These are phyloP conservation scores for Pseudozyma tsukubaensis DNA, from an alignment of 1,284 basidiomycete genomes.

Conservation along the genomic window DNA sequence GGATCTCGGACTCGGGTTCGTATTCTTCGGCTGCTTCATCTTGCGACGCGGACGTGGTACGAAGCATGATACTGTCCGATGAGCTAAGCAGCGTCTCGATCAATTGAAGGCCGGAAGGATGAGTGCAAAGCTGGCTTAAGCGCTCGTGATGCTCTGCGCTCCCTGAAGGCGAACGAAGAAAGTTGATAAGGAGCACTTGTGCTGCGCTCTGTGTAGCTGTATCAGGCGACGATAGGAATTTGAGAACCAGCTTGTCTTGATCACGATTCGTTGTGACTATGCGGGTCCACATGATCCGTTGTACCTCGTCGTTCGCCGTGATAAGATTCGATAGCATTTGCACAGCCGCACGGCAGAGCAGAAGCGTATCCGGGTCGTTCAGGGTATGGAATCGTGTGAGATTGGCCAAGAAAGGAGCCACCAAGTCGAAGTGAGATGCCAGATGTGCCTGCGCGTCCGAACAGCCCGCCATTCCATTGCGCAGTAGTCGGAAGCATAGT, in stretches of 20 bases:
- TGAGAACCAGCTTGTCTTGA: conserved; percentile 23
- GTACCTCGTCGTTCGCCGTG: conserved; percentile 30
- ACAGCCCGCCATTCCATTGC: conserved; percentile 34
- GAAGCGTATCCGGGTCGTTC: conserved; percentile 28
- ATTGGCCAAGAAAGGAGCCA: conserved; percentile 26
- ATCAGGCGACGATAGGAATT: conserved; percentile 39
- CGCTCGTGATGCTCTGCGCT: conserved; percentile 1
- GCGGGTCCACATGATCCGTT: conserved; percentile 30
- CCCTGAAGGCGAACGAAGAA: conserved; percentile 7
- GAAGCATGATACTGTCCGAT: conserved; percentile 45
- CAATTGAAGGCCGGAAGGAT: conserved; percentile 15
- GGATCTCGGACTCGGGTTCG: conserved; percentile 22
- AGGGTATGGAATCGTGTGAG: conserved; percentile 36
- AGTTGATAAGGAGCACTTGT: conserved; percentile 46
- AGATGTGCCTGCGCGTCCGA: conserved; percentile 20
- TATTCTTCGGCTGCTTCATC: conserved; percentile 1
- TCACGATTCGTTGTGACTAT: conserved; percentile 18
- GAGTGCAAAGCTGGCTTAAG: conserved; percentile 26
- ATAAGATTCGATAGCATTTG: conserved; percentile 52
- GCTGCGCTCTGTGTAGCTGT: conserved; percentile 39
- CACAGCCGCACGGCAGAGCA: conserved; percentile 27
- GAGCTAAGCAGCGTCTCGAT: conserved; percentile 27
- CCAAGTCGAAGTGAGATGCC: conserved; percentile 10
- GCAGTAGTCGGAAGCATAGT: conserved; percentile 14
- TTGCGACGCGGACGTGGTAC: conserved; percentile 9